phyloP scores from a whole-genome alignment of 176 grass and related monocot species.

The Puya raimondii region DNA sequence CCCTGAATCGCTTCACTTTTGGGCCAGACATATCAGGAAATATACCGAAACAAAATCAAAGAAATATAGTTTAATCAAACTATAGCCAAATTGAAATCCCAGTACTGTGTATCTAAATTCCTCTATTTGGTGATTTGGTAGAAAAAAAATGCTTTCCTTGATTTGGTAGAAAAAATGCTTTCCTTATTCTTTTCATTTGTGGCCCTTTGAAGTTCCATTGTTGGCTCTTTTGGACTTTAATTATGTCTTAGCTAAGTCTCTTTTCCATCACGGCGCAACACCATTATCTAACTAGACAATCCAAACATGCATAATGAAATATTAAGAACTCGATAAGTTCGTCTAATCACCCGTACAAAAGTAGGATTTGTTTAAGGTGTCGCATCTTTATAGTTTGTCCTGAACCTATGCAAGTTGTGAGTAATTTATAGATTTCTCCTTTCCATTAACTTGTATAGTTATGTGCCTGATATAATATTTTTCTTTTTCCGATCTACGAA shows the following conservation, averaged over 20 bases:
- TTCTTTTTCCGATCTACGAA: background rate
- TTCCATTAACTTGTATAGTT: background rate
- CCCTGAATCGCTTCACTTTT: too few species aligned
- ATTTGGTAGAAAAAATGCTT: too few species aligned
- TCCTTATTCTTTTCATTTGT: too few species aligned
- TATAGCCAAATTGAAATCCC: too few species aligned
- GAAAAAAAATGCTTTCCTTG: too few species aligned
- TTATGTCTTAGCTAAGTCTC: background rate
- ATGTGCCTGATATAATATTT: background rate
- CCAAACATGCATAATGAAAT: slow-evolving; percentile 4
- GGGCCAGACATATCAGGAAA: too few species aligned
- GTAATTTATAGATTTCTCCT: background rate
- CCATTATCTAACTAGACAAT: background rate
- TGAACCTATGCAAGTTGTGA: slow-evolving; percentile 13
- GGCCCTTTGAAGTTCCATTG: too few species aligned
- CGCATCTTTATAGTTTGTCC: background rate
- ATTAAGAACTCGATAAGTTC: slow-evolving; percentile 20
- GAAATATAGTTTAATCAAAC: too few species aligned
- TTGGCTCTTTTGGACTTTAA: background rate
- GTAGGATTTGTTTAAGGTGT: slow-evolving; percentile 3
- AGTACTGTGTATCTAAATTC: too few species aligned
- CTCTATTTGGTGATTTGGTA: too few species aligned
- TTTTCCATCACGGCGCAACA: background rate
- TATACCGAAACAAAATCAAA: too few species aligned
- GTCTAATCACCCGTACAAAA: slow-evolving; percentile 21